Evolutionary conservation across 2,329 filamentous ascomycete species (phyloP), one percentile per base, ranked within the genome.

Genomic region (Fusarium hostae): DNA sequence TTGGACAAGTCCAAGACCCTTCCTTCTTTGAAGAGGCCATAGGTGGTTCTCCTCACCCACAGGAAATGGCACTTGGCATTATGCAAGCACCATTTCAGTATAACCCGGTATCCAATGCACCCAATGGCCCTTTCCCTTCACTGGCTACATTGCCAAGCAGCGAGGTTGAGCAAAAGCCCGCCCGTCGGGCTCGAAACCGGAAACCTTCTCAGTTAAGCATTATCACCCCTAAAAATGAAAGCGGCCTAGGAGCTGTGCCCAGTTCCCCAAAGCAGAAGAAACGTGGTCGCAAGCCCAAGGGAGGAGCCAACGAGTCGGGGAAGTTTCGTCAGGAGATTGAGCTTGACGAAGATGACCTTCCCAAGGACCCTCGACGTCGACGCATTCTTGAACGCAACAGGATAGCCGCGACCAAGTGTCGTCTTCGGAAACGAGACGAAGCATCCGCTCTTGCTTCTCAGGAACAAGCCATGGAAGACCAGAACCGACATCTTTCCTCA

Each of bases 321-420:
- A 73, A 63, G 24, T 41, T 35, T 47, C 52, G 24, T 8, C 55
- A 59, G 32, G 56, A 72, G 13, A 68, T 73, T 13, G 72, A 72
- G 15, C 51, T 70, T 18, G 73, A 76, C n/a, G 70, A 75, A 18
- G 72, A 75, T 16, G 68, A 69, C 12, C 58, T 70, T 20, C 71
- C 74, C 26, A 76, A 64, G 40, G 75, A 77, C 13, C 73, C 74
- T 15, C 69, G 72, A 16, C 73, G 76, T 18, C 67, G 73, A 44
- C 76, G 71, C 15, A 76, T 78, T 35, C 70, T 80, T 26, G 78
- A 79, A 63, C 78, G 78, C 13, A 79, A 80, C 56, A 72, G 78
- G 55, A 73, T 79, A 26, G 78, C 78, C 12, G 78, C 78, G 24
- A 80, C 76, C 15, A 79, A 79, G 52, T 80, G 78, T 52, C 78